Conservation (phyloP, 148 eudicot species). For the Selenicereus undatus region DNA sequence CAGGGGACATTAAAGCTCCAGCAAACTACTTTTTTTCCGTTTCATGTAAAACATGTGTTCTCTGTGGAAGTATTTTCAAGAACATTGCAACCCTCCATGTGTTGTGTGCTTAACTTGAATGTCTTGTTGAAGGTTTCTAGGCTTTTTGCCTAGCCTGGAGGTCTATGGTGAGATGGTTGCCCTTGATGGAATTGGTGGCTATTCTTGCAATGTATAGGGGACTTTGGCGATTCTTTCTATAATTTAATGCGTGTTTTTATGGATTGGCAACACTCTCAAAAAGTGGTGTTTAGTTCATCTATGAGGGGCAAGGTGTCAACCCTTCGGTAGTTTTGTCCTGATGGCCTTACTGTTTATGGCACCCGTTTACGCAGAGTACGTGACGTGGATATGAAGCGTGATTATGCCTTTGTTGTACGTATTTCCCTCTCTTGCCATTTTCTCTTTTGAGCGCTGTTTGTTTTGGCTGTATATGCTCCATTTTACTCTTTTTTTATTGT, state of each 20-base stretch:
- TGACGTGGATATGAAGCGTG: constrained; percentile 99
- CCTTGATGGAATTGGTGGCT: constrained; percentile 86
- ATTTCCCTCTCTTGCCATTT: constrained; percentile 20
- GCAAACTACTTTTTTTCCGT: constrained; percentile 9
- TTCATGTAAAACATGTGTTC: constrained; percentile 17
- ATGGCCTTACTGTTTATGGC: constrained; percentile 99
- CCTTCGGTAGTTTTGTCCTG: constrained; percentile 82
- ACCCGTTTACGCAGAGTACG: constrained; percentile 99
- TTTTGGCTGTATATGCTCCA: no score
- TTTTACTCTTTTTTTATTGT: neutral
- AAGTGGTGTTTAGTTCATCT: constrained; percentile 96
- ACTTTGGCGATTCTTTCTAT: constrained; percentile 96
- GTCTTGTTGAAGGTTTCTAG: constrained; percentile 98
- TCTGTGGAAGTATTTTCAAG: constrained; percentile 32
- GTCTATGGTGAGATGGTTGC: constrained; percentile 94
- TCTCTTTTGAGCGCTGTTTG: neutral
- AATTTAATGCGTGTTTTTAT: constrained; percentile 86
- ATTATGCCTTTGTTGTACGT: constrained; percentile 96
- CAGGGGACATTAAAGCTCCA: constrained; percentile 12
- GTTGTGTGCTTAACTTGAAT: constrained; percentile 68
- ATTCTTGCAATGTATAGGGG: constrained; percentile 88
- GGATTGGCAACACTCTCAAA: constrained; percentile 91
- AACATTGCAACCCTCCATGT: constrained; percentile 44
- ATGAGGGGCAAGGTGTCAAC: constrained; percentile 75
- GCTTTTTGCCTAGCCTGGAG: constrained; percentile 95